These are phyloP conservation scores for Picocystis salinarum DNA, from an alignment of 139 green algal genomes.

Conservation along the genomic window DNA sequence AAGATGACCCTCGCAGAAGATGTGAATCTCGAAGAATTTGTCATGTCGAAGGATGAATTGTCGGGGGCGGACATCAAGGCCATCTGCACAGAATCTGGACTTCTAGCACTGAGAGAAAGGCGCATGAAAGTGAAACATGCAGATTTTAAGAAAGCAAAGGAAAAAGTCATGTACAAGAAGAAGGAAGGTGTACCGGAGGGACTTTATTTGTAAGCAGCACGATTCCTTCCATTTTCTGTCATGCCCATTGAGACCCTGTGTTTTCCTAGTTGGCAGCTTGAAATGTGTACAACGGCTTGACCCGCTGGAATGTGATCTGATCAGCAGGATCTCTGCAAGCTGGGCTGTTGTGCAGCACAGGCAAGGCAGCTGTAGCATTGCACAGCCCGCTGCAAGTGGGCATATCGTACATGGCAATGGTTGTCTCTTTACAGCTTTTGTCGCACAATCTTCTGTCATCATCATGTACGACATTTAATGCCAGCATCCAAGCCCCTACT, in stretches of 20 bases:
- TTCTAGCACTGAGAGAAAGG: conserved; percentile 87
- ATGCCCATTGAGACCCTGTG: no score
- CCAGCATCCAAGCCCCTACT: conserved; percentile 41
- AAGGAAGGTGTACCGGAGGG: conserved; percentile 94
- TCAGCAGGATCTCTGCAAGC: no score
- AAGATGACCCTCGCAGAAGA: conserved; percentile 84
- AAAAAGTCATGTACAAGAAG: conserved; percentile 99
- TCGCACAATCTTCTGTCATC: conserved; percentile 41
- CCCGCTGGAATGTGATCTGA: no score
- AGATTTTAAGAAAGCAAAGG: conserved; percentile 51
- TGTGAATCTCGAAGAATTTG: conserved; percentile 97
- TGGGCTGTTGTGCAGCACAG: no score
- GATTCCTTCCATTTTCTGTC: no score
- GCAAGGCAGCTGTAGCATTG: no score
- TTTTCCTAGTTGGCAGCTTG: no score
- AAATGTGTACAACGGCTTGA: no score
- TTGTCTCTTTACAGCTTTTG: conserved; percentile 10
- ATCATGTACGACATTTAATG: conserved; percentile 34
- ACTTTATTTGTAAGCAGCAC: conserved; percentile 88
- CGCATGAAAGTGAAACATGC: conserved; percentile 67
- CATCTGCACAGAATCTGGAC: conserved; percentile 93
- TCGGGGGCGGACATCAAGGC: conserved; percentile 96
- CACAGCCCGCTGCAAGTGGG: no score
- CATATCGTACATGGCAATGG: no score
- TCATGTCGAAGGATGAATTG: conserved; percentile 77